Percentiles rank a stretch among this genome's conserved stretches.
Conservation (phyloP, 495 filamentous ascomycete genomes). For the Podospora pseudopauciseta region DNA sequence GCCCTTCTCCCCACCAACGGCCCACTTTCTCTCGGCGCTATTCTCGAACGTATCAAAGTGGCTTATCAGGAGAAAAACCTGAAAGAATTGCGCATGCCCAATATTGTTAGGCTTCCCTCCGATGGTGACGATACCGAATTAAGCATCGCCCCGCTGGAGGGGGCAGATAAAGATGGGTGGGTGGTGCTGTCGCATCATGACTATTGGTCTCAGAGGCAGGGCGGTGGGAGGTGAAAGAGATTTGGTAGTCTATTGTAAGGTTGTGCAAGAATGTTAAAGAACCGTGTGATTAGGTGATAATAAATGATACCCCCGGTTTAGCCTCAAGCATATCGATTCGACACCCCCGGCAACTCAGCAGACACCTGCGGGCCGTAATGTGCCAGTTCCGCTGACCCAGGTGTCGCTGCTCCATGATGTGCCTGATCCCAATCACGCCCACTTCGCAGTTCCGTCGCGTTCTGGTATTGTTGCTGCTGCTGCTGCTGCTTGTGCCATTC, state of each 20-base stretch:
- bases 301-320: no score
- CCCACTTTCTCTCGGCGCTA: neutral
- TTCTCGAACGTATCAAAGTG: neutral
- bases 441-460: neutral
- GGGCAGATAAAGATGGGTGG: neutral
- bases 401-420: neutral
- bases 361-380: neutral
- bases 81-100: neutral
- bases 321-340: neutral
- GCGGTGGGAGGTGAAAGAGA: neutral
- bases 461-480: neutral
- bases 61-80: neutral
- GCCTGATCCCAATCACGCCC: neutral
- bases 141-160: neutral
- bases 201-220: neutral
- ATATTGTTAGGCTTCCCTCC: neutral
- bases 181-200: neutral
- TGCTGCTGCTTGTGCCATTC: neutral
- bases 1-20: neutral
- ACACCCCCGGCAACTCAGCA: neutral
- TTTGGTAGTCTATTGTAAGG: neutral
- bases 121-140: neutral
- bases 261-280: neutral
- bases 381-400: neutral
- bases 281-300: neutral